Conservation (phyloP, 2,329 filamentous ascomycete genomes). For the Beauveria medogensis region DNA sequence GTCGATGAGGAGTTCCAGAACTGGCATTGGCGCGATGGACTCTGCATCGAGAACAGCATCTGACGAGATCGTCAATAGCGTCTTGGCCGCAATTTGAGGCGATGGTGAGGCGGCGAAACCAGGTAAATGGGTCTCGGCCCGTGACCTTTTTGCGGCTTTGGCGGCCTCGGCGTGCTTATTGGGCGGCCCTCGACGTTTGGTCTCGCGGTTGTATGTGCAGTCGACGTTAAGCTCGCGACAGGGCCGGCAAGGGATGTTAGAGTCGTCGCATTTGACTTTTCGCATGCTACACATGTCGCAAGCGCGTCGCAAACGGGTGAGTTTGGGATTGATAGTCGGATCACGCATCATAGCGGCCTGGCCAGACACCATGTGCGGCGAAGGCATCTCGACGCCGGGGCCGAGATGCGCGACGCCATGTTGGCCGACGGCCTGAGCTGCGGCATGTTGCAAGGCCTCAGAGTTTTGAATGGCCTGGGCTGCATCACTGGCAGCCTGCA, state of each 20-base stretch:
- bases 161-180: slow-evolving; percentile 52
- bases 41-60: slow-evolving; percentile 51
- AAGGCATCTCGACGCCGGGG: slow-evolving; percentile 14
- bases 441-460: slow-evolving; percentile 31
- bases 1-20: slow-evolving; percentile 62
- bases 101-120: slow-evolving; percentile 27
- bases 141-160: slow-evolving; percentile 42
- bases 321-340: slow-evolving; percentile 39
- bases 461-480: slow-evolving; percentile 32
- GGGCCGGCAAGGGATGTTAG: slow-evolving; percentile 46
- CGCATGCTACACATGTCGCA: slow-evolving; percentile 56
- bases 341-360: slow-evolving; percentile 23
- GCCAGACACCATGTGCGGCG: slow-evolving; percentile 19
- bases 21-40: slow-evolving; percentile 60
- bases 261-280: slow-evolving; percentile 54
- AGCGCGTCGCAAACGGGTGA: slow-evolving; percentile 48
- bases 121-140: slow-evolving; percentile 24
- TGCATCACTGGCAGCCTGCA: slow-evolving; percentile 37
- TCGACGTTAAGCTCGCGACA: slow-evolving; percentile 49
- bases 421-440: slow-evolving; percentile 27
- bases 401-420: slow-evolving; percentile 16
- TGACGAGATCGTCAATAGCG: slow-evolving; percentile 37
- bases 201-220: slow-evolving; percentile 49
- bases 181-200: slow-evolving; percentile 50
- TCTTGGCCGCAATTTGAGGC: slow-evolving; percentile 40